Percentiles rank a stretch among this genome's conserved stretches.
Conservation (phyloP, 345 rosid species). For the Eucalyptus tenuipes region DNA sequence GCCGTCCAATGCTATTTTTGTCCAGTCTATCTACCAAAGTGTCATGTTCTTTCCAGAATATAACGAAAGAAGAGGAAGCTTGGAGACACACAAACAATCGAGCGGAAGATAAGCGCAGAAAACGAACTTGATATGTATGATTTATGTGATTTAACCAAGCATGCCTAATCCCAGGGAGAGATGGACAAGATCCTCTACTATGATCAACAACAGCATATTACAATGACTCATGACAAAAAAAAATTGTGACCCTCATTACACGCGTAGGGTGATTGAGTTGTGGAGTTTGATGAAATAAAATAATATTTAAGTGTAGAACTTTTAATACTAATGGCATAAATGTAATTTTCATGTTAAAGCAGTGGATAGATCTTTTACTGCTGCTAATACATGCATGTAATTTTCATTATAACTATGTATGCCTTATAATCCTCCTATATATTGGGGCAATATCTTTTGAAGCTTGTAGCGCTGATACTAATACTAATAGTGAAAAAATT, state of each 20-base stretch:
- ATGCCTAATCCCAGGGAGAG: neutral
- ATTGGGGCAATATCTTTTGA: too few species aligned
- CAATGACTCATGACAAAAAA: neutral
- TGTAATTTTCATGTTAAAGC: neutral
- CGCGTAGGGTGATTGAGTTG: neutral
- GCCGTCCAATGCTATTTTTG: neutral
- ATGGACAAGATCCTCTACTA: neutral
- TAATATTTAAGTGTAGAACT: too few species aligned
- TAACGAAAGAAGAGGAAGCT: neutral
- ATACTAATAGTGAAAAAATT: too few species aligned
- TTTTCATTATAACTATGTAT: too few species aligned
- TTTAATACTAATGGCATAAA: too few species aligned
- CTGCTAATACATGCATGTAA: neutral
- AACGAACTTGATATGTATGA: neutral
- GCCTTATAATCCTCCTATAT: too few species aligned
- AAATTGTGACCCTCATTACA: too few species aligned
- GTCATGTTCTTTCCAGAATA: neutral
- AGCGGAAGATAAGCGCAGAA: neutral
- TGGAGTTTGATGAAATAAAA: too few species aligned
- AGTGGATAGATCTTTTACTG: neutral
- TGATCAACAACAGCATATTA: neutral
- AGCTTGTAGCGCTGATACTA: too few species aligned
- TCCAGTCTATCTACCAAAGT: neutral
- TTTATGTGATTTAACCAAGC: neutral
- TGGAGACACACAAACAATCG: neutral